A percentile compares a stretch with the other conserved stretches of the same genome.
Evolutionary conservation across 768 basidiomycete genomes (phyloP).

Genomic region (Sistotremastrum suecicum): DNA sequence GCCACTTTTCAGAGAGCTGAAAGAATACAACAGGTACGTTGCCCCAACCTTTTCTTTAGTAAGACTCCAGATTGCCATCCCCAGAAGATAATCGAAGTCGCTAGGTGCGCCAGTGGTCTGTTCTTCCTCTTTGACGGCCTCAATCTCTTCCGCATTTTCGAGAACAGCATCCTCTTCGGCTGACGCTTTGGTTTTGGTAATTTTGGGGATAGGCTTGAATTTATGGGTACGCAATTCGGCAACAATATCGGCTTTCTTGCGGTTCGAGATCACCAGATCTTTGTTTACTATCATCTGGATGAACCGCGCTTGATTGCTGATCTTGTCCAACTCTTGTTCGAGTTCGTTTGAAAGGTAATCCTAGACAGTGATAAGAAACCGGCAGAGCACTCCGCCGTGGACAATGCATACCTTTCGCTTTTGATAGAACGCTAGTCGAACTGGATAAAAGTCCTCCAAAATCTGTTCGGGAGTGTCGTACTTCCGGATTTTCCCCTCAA

Average conservation of each 20-base stretch:
- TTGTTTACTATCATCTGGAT: conserved; percentile 90
- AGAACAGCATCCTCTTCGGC: conserved; percentile 50
- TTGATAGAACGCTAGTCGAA: conserved; percentile 83
- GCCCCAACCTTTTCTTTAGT: conserved; percentile 72
- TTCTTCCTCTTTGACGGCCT: conserved; percentile 25
- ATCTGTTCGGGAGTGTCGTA: conserved; percentile 85
- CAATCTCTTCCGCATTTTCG: conserved; percentile 38
- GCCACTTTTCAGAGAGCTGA: neutral
- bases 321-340: conserved; percentile 63
- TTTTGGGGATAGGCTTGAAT: conserved; percentile 89
- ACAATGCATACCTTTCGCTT: conserved; percentile 69
- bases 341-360: conserved; percentile 77
- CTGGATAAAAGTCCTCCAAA: conserved; percentile 82
- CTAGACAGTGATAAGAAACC: conserved; percentile 25
- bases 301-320: conserved; percentile 93
- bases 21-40: conserved; percentile 2
- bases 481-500: conserved; percentile 90
- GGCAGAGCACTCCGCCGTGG: neutral
- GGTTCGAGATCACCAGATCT: conserved; percentile 67
- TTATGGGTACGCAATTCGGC: conserved; percentile 66
- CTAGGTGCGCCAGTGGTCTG: conserved; percentile 24
- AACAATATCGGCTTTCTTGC: conserved; percentile 81
- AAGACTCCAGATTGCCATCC: conserved; percentile 92
- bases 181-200: conserved; percentile 45
- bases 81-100: conserved; percentile 88